A percentile compares a stretch with the other conserved stretches of the same genome.
phyloP scores from a whole-genome alignment of 2,329 filamentous ascomycete genomes.

The Epichloe elymi region DNA sequence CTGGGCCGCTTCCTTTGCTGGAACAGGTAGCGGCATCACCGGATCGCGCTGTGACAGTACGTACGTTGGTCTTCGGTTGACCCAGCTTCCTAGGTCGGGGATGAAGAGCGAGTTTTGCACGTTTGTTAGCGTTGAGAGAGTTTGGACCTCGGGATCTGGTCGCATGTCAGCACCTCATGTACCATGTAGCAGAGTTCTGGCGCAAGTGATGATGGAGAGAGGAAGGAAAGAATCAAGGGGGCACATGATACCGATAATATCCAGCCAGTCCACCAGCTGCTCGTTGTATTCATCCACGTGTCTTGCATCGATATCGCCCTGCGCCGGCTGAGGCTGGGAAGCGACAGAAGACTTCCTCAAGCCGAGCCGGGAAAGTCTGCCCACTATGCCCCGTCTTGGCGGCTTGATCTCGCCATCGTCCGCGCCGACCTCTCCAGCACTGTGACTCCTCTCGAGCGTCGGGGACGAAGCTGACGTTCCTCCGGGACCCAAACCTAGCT shows the following conservation, averaged over 20 bases:
- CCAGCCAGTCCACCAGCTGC: slow-evolving; percentile 26
- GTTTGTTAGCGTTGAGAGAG: slow-evolving; percentile 73
- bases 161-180: neutral
- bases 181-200: no score
- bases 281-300: slow-evolving; percentile 23
- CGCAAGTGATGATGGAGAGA: neutral
- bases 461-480: slow-evolving; percentile 12
- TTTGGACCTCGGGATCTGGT: slow-evolving; percentile 69
- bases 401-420: neutral
- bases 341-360: neutral
- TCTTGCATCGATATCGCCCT: slow-evolving; percentile 7
- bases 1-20: neutral
- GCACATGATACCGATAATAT: slow-evolving; percentile 22
- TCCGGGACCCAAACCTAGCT: slow-evolving; percentile 15
- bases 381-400: slow-evolving; percentile 2
- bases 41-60: slow-evolving; percentile 39
- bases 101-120: slow-evolving; percentile 84
- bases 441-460: neutral
- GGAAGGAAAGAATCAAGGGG: no score
- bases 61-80: slow-evolving; percentile 73
- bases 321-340: neutral
- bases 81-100: slow-evolving; percentile 59
- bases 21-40: neutral
- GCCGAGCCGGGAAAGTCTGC: slow-evolving; percentile 3
- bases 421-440: neutral